Base-by-base conservation (phyloP, 345 rosid genomes). In the Durio zibethinus region DNA sequence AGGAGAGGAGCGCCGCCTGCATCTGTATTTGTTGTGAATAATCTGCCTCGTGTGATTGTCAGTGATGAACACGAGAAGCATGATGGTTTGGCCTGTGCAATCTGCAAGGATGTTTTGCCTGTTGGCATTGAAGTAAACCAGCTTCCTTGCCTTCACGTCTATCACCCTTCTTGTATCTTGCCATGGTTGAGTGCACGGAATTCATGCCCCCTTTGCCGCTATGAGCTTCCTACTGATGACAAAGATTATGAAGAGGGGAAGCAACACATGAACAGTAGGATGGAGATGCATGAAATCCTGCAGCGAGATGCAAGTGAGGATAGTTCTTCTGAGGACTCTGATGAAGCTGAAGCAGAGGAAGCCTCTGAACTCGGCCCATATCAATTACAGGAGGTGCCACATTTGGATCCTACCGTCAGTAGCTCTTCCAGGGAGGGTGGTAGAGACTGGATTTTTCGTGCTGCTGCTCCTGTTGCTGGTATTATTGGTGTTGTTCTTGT, bases 1-100 rank as follows among this genome's bases (percentile, higher is more conserved):
- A 90, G 92, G 82, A 87, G 97, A 88, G 94, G 94, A 76, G 97
- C 99, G 25, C 98, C 98, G 76, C 99, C 97, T 79, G 92, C 98
- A 54, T 87, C 99, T 67, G 31, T 79, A 29, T 88, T 97, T n/a
- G 87, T 80, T 72, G 82, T 93, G 78, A 85, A 82, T 53, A 87
- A 68, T 76, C 89, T 95, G 74, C 97, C 99, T 59, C 73, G 53
- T 33, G 79, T 90, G 60, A 81, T 79, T 77, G 75, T 88, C 57
- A 80, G 63, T 10, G 79, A 85, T 82, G 90, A 90, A 52, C 88
- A 86, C 78, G 79, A 79, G 60, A 91, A 84, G 61, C 77, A 81
- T 65, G 93, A 82, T 38, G 82, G 75, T 79, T 72, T 86, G 69
- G 81, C 84, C 56, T 95, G 99, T 86, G 97, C 99, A 15, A 85